A percentile compares a stretch with the other conserved stretches of the same genome.
These are phyloP conservation scores for Candida montana DNA, from an alignment of 805 yeast genomes.

Conservation along the genomic window DNA sequence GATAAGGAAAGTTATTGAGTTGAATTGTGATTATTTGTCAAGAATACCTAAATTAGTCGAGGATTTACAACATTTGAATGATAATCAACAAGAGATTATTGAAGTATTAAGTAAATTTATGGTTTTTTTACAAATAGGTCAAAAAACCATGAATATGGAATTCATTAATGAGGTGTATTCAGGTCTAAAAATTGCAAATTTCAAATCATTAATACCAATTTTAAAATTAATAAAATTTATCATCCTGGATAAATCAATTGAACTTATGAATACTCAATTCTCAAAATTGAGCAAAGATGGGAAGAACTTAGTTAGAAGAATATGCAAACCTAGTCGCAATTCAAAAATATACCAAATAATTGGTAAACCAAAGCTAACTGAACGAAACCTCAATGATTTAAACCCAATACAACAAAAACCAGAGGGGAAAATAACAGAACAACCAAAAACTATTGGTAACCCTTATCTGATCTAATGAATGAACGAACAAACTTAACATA, in stretches of 20 bases:
- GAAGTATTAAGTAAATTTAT: conserved; percentile 9
- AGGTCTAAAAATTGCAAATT: conserved; percentile 8
- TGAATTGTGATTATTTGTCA: conserved; percentile 6
- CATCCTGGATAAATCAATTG: neutral
- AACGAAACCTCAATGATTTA: neutral
- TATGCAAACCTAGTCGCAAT: neutral
- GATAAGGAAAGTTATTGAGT: conserved; percentile 3
- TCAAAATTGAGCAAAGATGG: conserved; percentile 1
- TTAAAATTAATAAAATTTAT: conserved; percentile 11
- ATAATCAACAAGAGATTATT: conserved; percentile 9
- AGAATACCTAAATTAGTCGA: conserved; percentile 9
- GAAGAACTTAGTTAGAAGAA: too few species aligned
- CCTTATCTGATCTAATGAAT: too few species aligned
- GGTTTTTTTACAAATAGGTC: conserved; percentile 1
- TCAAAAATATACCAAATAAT: neutral
- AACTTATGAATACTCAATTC: neutral
- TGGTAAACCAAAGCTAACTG: neutral
- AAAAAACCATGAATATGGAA: neutral
- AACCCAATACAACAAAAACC: neutral
- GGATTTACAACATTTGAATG: conserved; percentile 5
- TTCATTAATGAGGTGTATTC: conserved; percentile 8
- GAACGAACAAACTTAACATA: too few species aligned
- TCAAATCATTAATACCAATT: conserved; percentile 14
- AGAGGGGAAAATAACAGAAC: too few species aligned
- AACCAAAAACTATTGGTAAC: too few species aligned